Evolutionary conservation across 1,284 basidiomycete species (phyloP).

Genomic region (Exsudoporus floridanus): DNA sequence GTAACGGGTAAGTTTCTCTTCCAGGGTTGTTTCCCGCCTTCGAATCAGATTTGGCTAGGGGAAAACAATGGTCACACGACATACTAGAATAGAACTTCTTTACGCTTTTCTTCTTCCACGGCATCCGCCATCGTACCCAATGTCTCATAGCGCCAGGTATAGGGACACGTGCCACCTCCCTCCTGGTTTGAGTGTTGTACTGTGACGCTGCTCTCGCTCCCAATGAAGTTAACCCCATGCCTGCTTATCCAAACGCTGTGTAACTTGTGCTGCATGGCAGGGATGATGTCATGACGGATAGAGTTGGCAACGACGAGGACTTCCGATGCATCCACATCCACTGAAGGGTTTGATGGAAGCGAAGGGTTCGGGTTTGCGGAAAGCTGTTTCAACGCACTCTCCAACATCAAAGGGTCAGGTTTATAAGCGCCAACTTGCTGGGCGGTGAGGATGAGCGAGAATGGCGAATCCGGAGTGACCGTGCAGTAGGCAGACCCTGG

Average conservation of each 20-base stretch:
- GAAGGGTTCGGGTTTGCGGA: slow-evolving; percentile 27
- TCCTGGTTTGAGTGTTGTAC: slow-evolving; percentile 10
- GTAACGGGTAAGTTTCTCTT: not conserved
- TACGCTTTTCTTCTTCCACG: slow-evolving; percentile 41
- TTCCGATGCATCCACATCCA: slow-evolving; percentile 43
- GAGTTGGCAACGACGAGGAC: slow-evolving; percentile 61
- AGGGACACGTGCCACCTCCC: slow-evolving; percentile 31
- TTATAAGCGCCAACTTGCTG: slow-evolving; percentile 60
- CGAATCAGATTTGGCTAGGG: not conserved
- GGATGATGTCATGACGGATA: slow-evolving; percentile 55
- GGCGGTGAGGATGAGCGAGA: slow-evolving; percentile 64
- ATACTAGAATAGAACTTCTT: not conserved
- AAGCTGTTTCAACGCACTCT: slow-evolving; percentile 45
- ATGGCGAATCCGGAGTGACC: slow-evolving; percentile 52
- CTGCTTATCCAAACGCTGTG: slow-evolving; percentile 65
- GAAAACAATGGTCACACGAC: slow-evolving; percentile 3
- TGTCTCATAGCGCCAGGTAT: slow-evolving; percentile 55
- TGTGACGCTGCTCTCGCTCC: slow-evolving; percentile 16
- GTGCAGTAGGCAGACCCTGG: slow-evolving; percentile 37
- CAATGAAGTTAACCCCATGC: slow-evolving; percentile 45
- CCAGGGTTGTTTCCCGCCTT: slow-evolving; percentile 7
- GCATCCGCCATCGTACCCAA: slow-evolving; percentile 56
- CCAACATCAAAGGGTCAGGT: slow-evolving; percentile 47
- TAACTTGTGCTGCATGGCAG: slow-evolving; percentile 51
- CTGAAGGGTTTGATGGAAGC: slow-evolving; percentile 36